These are phyloP conservation scores for Leccinellum albellum DNA, from an alignment of 768 basidiomycete species.

Conservation along the genomic window DNA sequence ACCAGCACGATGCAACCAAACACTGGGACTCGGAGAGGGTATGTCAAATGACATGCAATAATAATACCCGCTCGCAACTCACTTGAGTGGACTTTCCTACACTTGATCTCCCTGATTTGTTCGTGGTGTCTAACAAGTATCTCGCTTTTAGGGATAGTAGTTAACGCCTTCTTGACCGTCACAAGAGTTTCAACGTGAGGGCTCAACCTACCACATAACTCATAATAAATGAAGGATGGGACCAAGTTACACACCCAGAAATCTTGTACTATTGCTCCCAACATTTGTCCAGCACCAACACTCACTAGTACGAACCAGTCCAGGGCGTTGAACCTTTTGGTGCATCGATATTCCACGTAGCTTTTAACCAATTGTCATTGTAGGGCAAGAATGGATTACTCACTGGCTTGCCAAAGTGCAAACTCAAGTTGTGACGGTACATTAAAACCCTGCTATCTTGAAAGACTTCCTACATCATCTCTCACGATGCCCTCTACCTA, in stretches of 20 bases:
- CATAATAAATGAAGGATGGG: background rate
- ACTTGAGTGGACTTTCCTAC: too few species aligned
- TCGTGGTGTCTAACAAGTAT: too few species aligned
- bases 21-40: too few species aligned
- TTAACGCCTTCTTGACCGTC: too few species aligned
- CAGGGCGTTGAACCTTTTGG: background rate
- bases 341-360: background rate
- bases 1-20: background rate
- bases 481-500: background rate
- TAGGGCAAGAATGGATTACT: background rate
- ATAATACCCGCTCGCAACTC: too few species aligned
- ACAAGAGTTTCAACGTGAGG: slow-evolving; percentile 49
- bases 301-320: slow-evolving; percentile 37
- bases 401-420: background rate
- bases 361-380: background rate
- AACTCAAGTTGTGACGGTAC: background rate
- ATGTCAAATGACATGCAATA: too few species aligned
- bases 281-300: slow-evolving; percentile 64
- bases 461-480: background rate
- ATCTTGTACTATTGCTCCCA: slow-evolving; percentile 86
- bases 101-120: too few species aligned
- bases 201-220: slow-evolving; percentile 47
- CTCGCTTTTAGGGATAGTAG: too few species aligned
- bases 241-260: slow-evolving; percentile 75
- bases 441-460: background rate